Evolutionary conservation across 768 basidiomycete species (phyloP).

Genomic region (Xerocomellus amylosporus): DNA sequence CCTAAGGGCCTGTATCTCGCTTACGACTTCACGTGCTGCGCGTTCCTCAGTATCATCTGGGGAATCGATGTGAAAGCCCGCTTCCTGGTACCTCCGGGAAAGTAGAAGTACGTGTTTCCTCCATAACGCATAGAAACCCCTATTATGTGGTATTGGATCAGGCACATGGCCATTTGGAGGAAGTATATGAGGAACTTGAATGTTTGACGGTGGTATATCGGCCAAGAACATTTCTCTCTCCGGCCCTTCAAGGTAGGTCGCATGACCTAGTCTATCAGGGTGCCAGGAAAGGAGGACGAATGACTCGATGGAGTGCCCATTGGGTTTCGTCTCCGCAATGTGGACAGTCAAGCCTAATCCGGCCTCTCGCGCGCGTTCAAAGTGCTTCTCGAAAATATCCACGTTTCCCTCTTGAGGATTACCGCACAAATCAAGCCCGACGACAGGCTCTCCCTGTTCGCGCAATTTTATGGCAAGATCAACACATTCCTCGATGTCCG

Average conservation of each 20-base stretch:
- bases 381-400: constrained; percentile 45
- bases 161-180: constrained; percentile 17
- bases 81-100: constrained; percentile 18
- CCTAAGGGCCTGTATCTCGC: constrained; percentile 21
- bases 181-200: constrained; percentile 18
- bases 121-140: constrained; percentile 23
- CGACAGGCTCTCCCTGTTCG: constrained; percentile 55
- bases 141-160: constrained; percentile 23
- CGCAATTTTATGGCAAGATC: constrained; percentile 54
- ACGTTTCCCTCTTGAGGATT: constrained; percentile 65
- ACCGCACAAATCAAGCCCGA: constrained; percentile 81
- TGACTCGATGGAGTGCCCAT: constrained; percentile 57
- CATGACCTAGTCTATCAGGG: constrained; percentile 75
- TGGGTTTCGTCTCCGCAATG: constrained; percentile 75
- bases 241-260: constrained; percentile 70
- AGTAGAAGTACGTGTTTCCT: constrained; percentile 23
- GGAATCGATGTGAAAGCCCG: constrained; percentile 6
- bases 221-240: constrained; percentile 49
- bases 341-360: constrained; percentile 77
- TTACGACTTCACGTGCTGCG: constrained; percentile 21
- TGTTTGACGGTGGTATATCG: constrained; percentile 20
- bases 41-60: constrained; percentile 14
- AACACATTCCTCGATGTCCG: constrained; percentile 54
- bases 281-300: constrained; percentile 54
- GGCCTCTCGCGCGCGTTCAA: constrained; percentile 52